Evolutionary conservation across 805 yeast species (phyloP), one percentile per base, ranked within the genome.

Genomic region (Yarrowia sp.): DNA sequence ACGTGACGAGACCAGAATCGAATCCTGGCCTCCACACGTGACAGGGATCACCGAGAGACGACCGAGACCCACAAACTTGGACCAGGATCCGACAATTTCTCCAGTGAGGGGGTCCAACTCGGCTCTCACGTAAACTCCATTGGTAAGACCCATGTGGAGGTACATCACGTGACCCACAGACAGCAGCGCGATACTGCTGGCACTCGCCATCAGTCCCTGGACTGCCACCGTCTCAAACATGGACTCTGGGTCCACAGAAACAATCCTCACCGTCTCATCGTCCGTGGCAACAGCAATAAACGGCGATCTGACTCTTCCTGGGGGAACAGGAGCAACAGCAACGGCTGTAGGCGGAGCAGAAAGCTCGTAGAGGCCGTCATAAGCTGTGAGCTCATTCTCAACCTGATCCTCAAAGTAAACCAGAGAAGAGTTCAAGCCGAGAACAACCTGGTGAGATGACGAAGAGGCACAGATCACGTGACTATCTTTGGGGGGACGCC

Each of bases 331-430:
- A n/a, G 89, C 84, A 0, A 82, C 69, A 2, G 78, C 72, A 0
- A 86, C 82, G 9, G 89, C 83, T 38, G 82, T 79, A 0, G 85
- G 81, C 2, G 35, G 50, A 3, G 19, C 8, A 1, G 80, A 75
- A 72, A 89, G 79, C 69, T 87, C 89, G 40, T 85, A 79, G 14
- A 86, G 79, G 50, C 86, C 88, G 67, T 86, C 87, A 73, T 87
- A 89, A 75, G 94, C 97, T 42, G 87, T 83, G 61, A 95, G 79
- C 58, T 86, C 83, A 72, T 88, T 92, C 36, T 82, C 83, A 11
- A 83, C 83, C 71, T 86, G 91, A 38, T 87, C 80, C 77, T 94
- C 98, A 77, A 95, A 94, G 77, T 94, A 94, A 3, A 89, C 88
- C 3, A 94, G 73, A 68, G 87, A 82, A 73, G 88, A 90, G 1